Evolutionary conservation across 805 yeast genomes (phyloP).

Genomic region (Pichia scutulata): DNA sequence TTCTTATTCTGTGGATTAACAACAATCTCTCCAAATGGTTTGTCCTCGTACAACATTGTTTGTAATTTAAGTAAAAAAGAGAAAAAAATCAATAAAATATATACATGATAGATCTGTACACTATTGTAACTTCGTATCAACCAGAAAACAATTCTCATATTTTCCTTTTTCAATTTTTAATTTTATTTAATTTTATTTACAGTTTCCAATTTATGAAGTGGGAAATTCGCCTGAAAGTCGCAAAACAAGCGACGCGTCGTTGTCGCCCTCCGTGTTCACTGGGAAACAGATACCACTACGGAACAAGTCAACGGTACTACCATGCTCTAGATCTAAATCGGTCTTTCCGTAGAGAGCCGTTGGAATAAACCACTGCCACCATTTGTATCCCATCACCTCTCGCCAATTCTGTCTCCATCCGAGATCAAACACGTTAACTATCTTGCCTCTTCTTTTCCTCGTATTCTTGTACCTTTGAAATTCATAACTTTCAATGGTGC

Average conservation of each 20-base stretch:
- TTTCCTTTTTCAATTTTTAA: neutral
- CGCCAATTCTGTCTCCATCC: conserved; percentile 59
- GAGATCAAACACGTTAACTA: conserved; percentile 70
- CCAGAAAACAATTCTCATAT: neutral
- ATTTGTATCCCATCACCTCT: conserved; percentile 62
- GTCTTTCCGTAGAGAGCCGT: neutral
- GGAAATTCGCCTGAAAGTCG: neutral
- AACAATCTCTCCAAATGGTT: conserved; percentile 57
- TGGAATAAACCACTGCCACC: conserved; percentile 72
- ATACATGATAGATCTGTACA: neutral
- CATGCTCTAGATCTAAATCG: neutral
- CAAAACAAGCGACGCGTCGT: neutral
- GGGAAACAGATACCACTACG: conserved; percentile 4
- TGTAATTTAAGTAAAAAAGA: neutral
- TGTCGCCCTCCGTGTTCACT: neutral
- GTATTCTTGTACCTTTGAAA: conserved; percentile 33
- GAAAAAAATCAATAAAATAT: neutral
- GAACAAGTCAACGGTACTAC: neutral
- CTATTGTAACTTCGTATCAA: neutral
- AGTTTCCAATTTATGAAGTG: neutral
- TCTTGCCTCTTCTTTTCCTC: conserved; percentile 21
- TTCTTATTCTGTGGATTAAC: conserved; percentile 48
- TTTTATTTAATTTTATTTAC: too few relatives aligned
- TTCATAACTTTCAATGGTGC: conserved; percentile 77
- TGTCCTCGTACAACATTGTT: conserved; percentile 39